Percentiles rank a stretch among this genome's conserved stretches.
phyloP scores from a whole-genome alignment of 192 early-diverging fungal genomes.

The Martensiomyces pterosporus region DNA sequence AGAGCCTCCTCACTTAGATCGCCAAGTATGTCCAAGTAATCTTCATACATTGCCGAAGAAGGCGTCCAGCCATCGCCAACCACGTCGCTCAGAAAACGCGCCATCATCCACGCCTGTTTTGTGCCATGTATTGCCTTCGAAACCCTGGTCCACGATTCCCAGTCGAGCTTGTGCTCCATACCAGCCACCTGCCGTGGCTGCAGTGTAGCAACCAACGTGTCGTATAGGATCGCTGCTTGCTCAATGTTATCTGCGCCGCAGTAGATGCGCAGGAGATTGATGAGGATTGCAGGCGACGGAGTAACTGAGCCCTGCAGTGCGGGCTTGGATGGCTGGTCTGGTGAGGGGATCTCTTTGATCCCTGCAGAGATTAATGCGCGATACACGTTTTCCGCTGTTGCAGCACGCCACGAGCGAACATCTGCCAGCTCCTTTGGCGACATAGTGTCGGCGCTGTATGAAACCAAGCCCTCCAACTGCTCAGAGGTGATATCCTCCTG shows the following conservation, averaged over 20 bases:
- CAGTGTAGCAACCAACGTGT: conserved; percentile 16
- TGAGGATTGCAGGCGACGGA: conserved; percentile 21
- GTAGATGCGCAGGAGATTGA: conserved; percentile 14
- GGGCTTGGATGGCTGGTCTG: conserved; percentile 11
- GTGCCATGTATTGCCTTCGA: conserved; percentile 3
- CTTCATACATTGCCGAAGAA: conserved; percentile 11
- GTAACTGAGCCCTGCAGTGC: conserved; percentile 35
- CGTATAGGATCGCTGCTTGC: conserved; percentile 29
- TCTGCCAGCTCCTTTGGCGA: background rate
- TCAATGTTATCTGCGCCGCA: conserved; percentile 22
- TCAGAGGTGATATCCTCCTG: conserved; percentile 14
- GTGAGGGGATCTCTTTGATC: conserved; percentile 31
- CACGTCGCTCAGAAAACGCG: conserved; percentile 24
- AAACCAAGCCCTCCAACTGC: conserved; percentile 20
- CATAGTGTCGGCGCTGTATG: background rate
- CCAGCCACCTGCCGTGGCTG: background rate
- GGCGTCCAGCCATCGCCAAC: conserved; percentile 22
- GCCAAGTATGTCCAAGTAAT: conserved; percentile 7
- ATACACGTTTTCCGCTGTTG: conserved; percentile 37
- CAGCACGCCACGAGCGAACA: conserved; percentile 21
- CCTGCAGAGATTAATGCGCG: conserved; percentile 29
- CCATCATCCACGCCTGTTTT: conserved; percentile 29
- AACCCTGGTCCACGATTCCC: conserved; percentile 9
- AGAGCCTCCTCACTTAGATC: conserved; percentile 11
- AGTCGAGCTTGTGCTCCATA: conserved; percentile 3